Evolutionary conservation across 495 filamentous ascomycete genomes (phyloP).

Genomic region (Tricharina praecox): DNA sequence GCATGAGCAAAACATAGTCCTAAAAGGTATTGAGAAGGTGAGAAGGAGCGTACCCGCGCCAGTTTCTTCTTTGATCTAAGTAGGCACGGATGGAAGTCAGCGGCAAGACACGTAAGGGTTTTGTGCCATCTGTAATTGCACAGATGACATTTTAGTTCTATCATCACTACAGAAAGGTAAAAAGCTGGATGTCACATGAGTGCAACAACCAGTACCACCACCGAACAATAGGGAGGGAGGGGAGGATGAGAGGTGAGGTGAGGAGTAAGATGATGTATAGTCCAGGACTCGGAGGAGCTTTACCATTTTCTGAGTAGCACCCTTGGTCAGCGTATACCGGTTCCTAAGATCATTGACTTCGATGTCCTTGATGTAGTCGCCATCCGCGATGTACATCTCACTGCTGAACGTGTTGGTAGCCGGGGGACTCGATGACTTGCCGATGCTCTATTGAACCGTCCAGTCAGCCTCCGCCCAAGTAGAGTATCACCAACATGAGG

Average conservation of each 20-base stretch:
- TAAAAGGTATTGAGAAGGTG: conserved; percentile 24
- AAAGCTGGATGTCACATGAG: conserved; percentile 4
- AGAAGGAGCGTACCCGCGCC: conserved; percentile 77
- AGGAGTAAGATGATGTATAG: conserved; percentile 3
- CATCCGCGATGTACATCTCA: conserved; percentile 85
- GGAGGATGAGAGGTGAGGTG: conserved; percentile 9
- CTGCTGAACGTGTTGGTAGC: conserved; percentile 49
- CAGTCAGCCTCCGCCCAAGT: no score
- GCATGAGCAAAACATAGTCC: conserved; percentile 42
- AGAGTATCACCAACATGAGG: conserved; percentile 4
- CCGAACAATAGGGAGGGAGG: conserved; percentile 24
- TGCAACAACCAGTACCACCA: conserved; percentile 19
- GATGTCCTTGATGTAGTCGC: conserved; percentile 94
- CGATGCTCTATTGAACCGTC: conserved; percentile 31
- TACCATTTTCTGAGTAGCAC: conserved; percentile 98
- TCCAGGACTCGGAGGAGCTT: conserved; percentile 32
- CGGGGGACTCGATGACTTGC: conserved; percentile 34
- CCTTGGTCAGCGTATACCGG: conserved; percentile 93
- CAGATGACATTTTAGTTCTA: conserved; percentile 54
- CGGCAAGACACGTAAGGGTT: conserved; percentile 79
- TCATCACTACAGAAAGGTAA: background rate
- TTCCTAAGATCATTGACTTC: conserved; percentile 97
- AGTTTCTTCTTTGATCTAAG: conserved; percentile 99
- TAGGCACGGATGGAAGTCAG: conserved; percentile 50
- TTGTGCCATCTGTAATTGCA: conserved; percentile 39